Percentiles rank a stretch among this genome's conserved stretches.
phyloP scores from a whole-genome alignment of 75 land plant species.

The Sequoia sempervirens region DNA sequence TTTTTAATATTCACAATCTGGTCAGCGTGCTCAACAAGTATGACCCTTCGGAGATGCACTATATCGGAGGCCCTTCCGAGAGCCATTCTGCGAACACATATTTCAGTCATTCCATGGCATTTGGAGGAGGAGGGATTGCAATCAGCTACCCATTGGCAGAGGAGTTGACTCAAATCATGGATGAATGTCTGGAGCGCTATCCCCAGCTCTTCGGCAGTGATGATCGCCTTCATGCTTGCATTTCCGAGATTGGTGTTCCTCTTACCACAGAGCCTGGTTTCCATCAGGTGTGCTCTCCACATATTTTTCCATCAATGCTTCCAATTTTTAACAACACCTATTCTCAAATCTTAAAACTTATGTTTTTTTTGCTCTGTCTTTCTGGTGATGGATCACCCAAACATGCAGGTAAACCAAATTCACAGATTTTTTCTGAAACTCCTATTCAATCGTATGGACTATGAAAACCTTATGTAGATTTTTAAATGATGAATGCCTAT shows the following conservation, averaged over 20 bases:
- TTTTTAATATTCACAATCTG: slow-evolving; percentile 19
- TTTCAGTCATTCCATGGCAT: slow-evolving; percentile 24
- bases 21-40: slow-evolving; percentile 20
- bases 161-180: slow-evolving; percentile 12
- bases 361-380: not conserved
- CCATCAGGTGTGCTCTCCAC: slow-evolving; percentile 22
- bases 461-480: no score
- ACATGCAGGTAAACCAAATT: no score
- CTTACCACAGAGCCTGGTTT: slow-evolving; percentile 33
- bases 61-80: slow-evolving; percentile 19
- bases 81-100: slow-evolving; percentile 17
- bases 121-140: slow-evolving; percentile 28
- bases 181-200: slow-evolving; percentile 25
- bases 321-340: not conserved
- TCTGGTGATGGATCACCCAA: not conserved
- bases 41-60: slow-evolving; percentile 21
- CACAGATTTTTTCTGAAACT: no score
- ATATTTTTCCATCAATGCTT: not conserved
- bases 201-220: slow-evolving; percentile 32
- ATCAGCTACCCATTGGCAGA: slow-evolving; percentile 25
- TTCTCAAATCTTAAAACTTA: no score
- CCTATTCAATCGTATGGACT: no score
- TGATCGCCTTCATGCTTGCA: slow-evolving; percentile 37
- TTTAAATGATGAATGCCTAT: no score
- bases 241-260: slow-evolving; percentile 32